Base-by-base conservation (phyloP, 2,329 filamentous ascomycete genomes). In the Exophiala aquamarina region DNA sequence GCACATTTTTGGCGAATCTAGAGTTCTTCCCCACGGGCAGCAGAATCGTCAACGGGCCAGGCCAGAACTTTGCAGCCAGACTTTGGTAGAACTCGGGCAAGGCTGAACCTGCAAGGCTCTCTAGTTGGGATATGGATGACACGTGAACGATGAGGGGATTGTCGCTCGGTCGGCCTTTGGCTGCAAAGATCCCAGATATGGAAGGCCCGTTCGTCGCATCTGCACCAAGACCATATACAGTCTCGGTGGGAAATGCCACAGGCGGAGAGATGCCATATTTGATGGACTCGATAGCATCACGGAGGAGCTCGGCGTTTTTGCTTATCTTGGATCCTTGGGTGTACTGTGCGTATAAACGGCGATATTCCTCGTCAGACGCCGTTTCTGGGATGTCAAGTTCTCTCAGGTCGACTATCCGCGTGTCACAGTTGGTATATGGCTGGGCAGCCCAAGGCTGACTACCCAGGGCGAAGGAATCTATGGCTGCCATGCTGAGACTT, bases 121-220 rank as follows among this genome's bases (percentile, higher is more conserved):
- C 51, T n/a, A 61, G 50, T 20, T 61, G 58, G 2, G 43, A 36
- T 9, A 55, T 33, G 4, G 49, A 53, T 4, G 47, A 48, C 44
- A 97, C 77, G 66, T 98, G 93, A 18, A 96, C 84, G 58, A 98
- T 98, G 49, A 98, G 79, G 14, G 93, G 93, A 66, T 98, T 98
- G 64, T 98, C 93, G 5, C 86, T 87, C 3, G 93, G 93, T 45
- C 93, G 75, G 46, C 89, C 87, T 70, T 98, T 98, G 42, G 89
- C 90, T 17, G 81, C 77, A 67, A 93, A 98, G 57, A 98, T 98
- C n/a, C 90, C 91, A 62, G 79, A 83, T 5, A 97, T 92, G 2
- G 92, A 87, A 18, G 73, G 75, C 61, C 84, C 89, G 59, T 89
- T 81, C 19, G 91, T 97, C 9, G 93, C 93, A 70, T 97, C 93